Evolutionary conservation across 768 basidiomycete genomes (phyloP).

Genomic region (Mycena capillaripes): DNA sequence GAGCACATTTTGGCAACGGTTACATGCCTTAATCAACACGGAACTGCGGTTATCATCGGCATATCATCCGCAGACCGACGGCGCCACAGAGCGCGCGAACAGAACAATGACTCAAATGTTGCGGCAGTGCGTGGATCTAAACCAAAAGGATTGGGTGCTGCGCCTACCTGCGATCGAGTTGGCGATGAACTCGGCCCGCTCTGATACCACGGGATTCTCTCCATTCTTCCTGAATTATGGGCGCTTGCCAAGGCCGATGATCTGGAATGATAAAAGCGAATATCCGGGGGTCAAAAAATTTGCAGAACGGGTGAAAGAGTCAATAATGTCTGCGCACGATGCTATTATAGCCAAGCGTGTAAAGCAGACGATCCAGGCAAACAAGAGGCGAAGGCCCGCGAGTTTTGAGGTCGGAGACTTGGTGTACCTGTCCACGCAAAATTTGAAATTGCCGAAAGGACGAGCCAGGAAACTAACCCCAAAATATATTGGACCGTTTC

Average conservation of each 20-base stretch:
- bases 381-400: slow-evolving; percentile 32
- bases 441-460: slow-evolving; percentile 43
- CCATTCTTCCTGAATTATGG: slow-evolving; percentile 26
- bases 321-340: slow-evolving; percentile 51
- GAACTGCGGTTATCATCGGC: not conserved
- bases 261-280: slow-evolving; percentile 37
- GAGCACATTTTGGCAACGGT: not conserved
- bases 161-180: slow-evolving; percentile 41
- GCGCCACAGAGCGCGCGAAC: not conserved
- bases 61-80: not conserved
- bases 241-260: slow-evolving; percentile 23
- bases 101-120: not conserved
- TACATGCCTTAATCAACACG: not conserved
- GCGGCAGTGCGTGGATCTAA: not conserved
- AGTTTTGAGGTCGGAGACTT: slow-evolving; percentile 44
- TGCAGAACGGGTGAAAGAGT: slow-evolving; percentile 42
- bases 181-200: slow-evolving; percentile 6
- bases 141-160: slow-evolving; percentile 28
- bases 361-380: slow-evolving; percentile 49
- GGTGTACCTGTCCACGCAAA: slow-evolving; percentile 31
- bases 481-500: slow-evolving; percentile 45
- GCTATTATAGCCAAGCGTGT: slow-evolving; percentile 39
- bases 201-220: slow-evolving; percentile 38
- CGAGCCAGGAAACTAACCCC: slow-evolving; percentile 43
- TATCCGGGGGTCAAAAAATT: slow-evolving; percentile 47